Base-by-base conservation (phyloP, 192 early-diverging fungal species). In the Coemansia sp. region DNA sequence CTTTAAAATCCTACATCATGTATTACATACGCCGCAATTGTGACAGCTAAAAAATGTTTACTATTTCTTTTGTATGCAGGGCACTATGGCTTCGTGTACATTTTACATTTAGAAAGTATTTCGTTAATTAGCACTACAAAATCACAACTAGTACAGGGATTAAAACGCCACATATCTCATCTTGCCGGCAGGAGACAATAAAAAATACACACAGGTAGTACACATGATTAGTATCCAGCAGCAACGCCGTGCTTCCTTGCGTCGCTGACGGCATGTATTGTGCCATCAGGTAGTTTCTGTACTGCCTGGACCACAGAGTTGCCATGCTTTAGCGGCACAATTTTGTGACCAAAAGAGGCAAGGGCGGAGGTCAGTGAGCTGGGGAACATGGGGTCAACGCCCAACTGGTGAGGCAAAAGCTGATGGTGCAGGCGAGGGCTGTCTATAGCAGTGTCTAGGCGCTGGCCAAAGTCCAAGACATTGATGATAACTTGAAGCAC, bases 371-470 rank as follows among this genome's bases (percentile, higher is more conserved):
- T 59, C 20, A 83, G 7, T 4, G 64, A 56, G 13, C 62, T 40
- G 9, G 71, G 62, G 60, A 78, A 79, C 16, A 78, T 75, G 24
- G 83, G 70, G 64, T 89, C 87, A 0, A 87, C 71, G n/a, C 59
- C 56, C 13, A 85, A 83, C 64, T 74, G 64, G 67, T 97, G 83
- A 4, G 96, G 96, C 60, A 96, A 70, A 59, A 98, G 86, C 75
- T 98, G 96, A 73, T 97, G 93, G 75, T 98, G 96, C 37, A 93
- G 70, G 13, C 96, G 86, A 6, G 92, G 90, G 35, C 68, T 59
- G 44, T 87, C 86, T 0, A 97, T 78, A 1, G 96, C 95, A 18
- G 88, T 67, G 60, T 84, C 85, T 0, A 93, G 68, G 41, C 83
- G 81, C 77, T 88, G 76, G 4, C 76, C 84, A 72, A 87, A 91